Percentiles rank a stretch among this genome's conserved stretches.
These are phyloP conservation scores for Apiospora saccharicola DNA, from an alignment of 2,329 filamentous ascomycete genomes.

Conservation along the genomic window DNA sequence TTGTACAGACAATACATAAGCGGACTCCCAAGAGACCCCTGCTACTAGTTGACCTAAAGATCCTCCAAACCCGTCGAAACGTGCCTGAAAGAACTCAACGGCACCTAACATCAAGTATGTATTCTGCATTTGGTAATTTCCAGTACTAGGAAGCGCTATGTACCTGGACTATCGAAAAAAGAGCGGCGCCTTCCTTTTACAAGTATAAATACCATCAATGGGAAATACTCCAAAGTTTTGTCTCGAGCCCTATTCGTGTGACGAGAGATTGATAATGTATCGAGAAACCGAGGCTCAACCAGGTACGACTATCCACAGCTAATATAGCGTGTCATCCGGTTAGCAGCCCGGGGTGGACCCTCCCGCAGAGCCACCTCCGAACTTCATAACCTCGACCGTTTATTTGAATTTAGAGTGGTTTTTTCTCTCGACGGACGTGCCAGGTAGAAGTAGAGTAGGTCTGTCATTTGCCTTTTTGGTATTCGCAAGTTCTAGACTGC, in stretches of 20 bases:
- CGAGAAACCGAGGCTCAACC: constrained; percentile 10
- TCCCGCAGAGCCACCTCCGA: neutral
- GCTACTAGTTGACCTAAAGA: neutral
- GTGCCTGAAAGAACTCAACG: no score
- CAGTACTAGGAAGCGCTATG: neutral
- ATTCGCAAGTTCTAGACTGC: neutral
- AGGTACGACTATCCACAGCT: constrained; percentile 6
- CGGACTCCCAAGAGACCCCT: neutral
- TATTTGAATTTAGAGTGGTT: neutral
- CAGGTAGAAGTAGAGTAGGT: neutral
- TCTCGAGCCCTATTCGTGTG: neutral
- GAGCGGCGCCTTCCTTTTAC: neutral
- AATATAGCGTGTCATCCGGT: neutral
- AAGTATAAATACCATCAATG: neutral
- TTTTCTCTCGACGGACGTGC: neutral
- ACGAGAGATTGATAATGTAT: no score
- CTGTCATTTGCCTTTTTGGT: neutral
- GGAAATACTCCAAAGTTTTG: neutral
- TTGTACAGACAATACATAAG: no score
- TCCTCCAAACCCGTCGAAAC: neutral
- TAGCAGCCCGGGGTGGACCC: neutral
- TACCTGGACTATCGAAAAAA: neutral
- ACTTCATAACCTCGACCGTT: neutral
- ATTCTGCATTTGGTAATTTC: neutral
- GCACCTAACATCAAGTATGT: no score